Evolutionary conservation across 1,284 basidiomycete genomes (phyloP), one percentile per base, ranked within the genome.

Genomic region (Xanthoconium separans): DNA sequence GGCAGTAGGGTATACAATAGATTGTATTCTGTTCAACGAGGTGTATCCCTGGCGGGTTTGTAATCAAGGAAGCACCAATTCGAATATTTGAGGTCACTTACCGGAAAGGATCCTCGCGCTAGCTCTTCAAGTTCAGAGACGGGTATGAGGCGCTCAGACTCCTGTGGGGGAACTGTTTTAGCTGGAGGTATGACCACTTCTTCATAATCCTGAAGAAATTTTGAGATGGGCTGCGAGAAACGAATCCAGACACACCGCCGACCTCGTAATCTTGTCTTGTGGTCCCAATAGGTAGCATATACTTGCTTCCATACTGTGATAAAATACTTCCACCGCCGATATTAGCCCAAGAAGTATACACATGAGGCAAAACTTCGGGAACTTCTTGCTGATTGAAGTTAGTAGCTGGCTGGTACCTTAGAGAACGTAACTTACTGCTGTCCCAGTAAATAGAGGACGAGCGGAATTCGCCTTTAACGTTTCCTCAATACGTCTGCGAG

Each of bases 171-270:
- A 2, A 98, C 79, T 2, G 85, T 77, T 57, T 77, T 86, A 0
- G 94, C 84, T 20, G 95, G 95, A 3, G 97, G 97, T 33, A 99
- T 81, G 29, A 85, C 82, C 20, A 98, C 91, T 75, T 98, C 95
- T 70, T 90, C 85, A 58, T 83, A 87, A 54, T 84, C 77, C 82
- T 87, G 44, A 11, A 52, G 20, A 53, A 36, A 53, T 40, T 20
- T 37, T 50, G 42, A 59, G 53, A 41, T 24, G 13, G 24, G 44
- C 36, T 12, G 47, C 40, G 13, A 53, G 44, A 12, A 40, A 44
- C 8, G 37, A 44, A 16, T 44, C 44, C 3, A 12, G 16, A 8
- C 9, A 7, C 7, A 4, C 30, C 24, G 9, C 34, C 8, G 58
- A 92, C 93, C 68, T 93, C 87, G 44, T 82, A 68, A 53, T 82